A percentile compares a stretch with the other conserved stretches of the same genome.
Evolutionary conservation across 441 rosid genomes (phyloP).

Genomic region (Erysimum pusillum): DNA sequence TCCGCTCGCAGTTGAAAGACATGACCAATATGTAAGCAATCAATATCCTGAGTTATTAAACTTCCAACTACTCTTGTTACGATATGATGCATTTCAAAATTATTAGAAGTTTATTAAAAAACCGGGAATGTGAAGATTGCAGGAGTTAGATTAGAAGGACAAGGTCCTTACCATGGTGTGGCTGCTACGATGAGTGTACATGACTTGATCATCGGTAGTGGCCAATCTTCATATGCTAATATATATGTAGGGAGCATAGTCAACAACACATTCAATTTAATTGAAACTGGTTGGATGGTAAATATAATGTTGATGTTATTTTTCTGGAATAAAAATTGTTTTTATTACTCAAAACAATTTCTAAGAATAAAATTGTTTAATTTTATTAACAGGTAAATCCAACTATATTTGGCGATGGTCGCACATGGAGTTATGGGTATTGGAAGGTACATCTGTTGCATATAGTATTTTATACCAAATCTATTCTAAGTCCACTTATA

Average conservation of each 20-base stretch:
- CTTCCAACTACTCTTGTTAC: not conserved
- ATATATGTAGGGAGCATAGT: not conserved
- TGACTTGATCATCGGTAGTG: not conserved
- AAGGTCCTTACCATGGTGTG: slow-evolving; percentile 1
- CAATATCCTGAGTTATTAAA: not conserved
- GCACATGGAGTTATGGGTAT: slow-evolving; percentile 23
- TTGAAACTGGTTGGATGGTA: slow-evolving; percentile 33
- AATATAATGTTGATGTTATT: not conserved
- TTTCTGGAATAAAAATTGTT: not conserved
- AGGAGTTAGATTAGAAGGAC: not conserved
- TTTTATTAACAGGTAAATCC: slow-evolving; percentile 5
- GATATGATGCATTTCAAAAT: too few species aligned
- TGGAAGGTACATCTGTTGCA: slow-evolving; percentile 7
- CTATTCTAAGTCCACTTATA: not conserved
- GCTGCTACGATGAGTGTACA: not conserved
- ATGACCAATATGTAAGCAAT: slow-evolving; percentile 17
- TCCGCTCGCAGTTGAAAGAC: not conserved
- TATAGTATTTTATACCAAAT: not conserved
- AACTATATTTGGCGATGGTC: slow-evolving; percentile 4
- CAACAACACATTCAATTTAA: not conserved
- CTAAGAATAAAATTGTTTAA: not conserved
- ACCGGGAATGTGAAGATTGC: not conserved
- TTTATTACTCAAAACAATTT: too few species aligned
- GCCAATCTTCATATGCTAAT: not conserved
- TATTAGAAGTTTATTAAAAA: not conserved